Evolutionary conservation across 1,284 basidiomycete species (phyloP), one percentile per base, ranked within the genome.

Genomic region (Tilletia caries): DNA sequence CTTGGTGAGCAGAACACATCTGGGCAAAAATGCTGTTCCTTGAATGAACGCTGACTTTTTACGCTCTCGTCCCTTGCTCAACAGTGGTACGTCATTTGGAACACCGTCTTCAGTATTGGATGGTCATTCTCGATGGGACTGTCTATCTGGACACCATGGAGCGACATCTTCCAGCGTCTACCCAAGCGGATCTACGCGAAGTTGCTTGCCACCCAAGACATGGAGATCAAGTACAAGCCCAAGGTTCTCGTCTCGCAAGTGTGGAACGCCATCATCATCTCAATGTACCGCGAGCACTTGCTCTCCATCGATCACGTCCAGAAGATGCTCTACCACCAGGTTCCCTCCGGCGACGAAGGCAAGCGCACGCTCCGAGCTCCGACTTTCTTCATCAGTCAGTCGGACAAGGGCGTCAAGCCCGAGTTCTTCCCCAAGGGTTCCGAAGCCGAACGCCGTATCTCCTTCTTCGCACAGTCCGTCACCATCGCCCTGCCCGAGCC

Each of bases 1-100:
- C 76, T 67, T 83, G 66, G 54, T 69, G 65, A 69, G 68, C 64
- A 4, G 15, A 37, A 29, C 48, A 15, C 23, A 33, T 58, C 58
- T 48, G 25, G 41, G 25, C 23, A 2, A 27, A 20, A 18, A 29
- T 29, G 52, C 25, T 1, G 29, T 27, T 23, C 52, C 15, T 54
- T 29, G 37, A 41, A 41, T 2, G 15, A 27, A 15, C 27, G 25
- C 52, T 54, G 52, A 54, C 13, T 29, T 5, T 13, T 6, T 15
- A 6, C 20, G 23, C 48, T 25, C 20, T 50, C 20, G 32, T 34
- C 27, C 6, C 32, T 62, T 54, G n/a, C 52, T 91, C 92, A 83
- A 18, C 87, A 69, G 69, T 83, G 81, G 81, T 82, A 83, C 74
- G 81, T 83, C 71, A 82, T 83, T 43, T 83, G 81, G 81, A 82